A percentile compares a stretch with the other conserved stretches of the same genome.
Evolutionary conservation across 345 rosid genomes (phyloP).

Genomic region (Trapa incisa): DNA sequence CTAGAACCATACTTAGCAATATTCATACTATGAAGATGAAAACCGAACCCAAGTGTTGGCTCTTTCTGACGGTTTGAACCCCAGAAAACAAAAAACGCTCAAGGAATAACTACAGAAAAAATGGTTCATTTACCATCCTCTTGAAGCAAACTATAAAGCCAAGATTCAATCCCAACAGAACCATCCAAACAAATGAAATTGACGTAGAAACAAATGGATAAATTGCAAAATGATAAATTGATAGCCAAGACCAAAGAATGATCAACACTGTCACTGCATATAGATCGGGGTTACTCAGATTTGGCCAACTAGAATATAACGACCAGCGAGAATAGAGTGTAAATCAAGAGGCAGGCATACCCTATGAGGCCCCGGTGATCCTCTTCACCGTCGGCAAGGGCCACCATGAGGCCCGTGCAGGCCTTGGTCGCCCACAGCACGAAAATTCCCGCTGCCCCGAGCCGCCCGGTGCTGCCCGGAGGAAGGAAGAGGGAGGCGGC

Average conservation of each 20-base stretch:
- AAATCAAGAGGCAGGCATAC: conserved; percentile 93
- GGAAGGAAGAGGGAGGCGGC: conserved; percentile 72
- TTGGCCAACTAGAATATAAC: conserved; percentile 49
- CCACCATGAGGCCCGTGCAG: conserved; percentile 59
- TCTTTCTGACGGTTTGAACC: not conserved
- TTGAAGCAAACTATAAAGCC: not conserved
- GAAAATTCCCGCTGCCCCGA: conserved; percentile 40
- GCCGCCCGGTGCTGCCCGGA: conserved; percentile 38
- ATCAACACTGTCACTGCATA: not conserved
- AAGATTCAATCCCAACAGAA: not conserved
- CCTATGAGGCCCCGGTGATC: conserved; percentile 79
- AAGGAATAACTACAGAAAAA: not conserved
- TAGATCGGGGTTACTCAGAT: no score
- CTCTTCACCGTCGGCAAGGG: conserved; percentile 81
- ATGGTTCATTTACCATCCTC: not conserved
- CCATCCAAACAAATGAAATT: no score
- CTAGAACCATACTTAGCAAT: not conserved
- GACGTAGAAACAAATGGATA: not conserved
- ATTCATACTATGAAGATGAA: not conserved
- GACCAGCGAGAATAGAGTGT: conserved; percentile 81
- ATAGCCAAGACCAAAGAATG: not conserved
- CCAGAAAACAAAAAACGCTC: not conserved
- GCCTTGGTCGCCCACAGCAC: conserved; percentile 83
- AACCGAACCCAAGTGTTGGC: not conserved
- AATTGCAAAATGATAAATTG: not conserved